A percentile compares a stretch with the other conserved stretches of the same genome.
These are phyloP conservation scores for Nemania serpens DNA, from an alignment of 2,329 filamentous ascomycete species.

Conservation along the genomic window DNA sequence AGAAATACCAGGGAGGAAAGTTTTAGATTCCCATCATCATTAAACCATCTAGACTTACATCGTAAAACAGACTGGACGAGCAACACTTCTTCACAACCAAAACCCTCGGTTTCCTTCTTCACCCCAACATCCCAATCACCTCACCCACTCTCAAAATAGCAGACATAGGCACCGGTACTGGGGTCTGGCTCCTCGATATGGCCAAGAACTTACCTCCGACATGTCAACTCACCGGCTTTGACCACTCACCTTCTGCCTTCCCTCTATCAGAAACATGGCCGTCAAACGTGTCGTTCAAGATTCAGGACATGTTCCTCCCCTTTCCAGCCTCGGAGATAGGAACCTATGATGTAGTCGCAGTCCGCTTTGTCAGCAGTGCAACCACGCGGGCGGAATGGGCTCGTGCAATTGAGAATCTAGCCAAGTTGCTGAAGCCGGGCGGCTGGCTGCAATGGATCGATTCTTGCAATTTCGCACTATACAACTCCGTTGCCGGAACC, in stretches of 20 bases:
- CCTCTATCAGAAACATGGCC: conserved; percentile 8
- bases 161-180: conserved; percentile 15
- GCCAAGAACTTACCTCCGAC: conserved; percentile 11
- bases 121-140: conserved; percentile 11
- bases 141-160: conserved; percentile 8
- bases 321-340: conserved; percentile 10
- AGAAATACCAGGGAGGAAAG: conserved; percentile 16
- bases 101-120: conserved; percentile 13
- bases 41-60: not conserved
- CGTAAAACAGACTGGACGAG: conserved; percentile 12
- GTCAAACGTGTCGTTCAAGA: conserved; percentile 12
- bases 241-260: conserved; percentile 8
- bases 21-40: not conserved
- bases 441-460: conserved; percentile 19
- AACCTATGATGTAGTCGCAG: conserved; percentile 12
- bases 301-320: conserved; percentile 13
- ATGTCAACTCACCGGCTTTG: conserved; percentile 12
- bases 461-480: conserved; percentile 14
- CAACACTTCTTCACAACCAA: conserved; percentile 15
- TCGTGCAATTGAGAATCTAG: conserved; percentile 7
- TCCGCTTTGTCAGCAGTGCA: conserved; percentile 13
- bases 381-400: conserved; percentile 10
- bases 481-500: conserved; percentile 10
- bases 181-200: conserved; percentile 8
- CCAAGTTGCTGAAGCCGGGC: conserved; percentile 8